These are phyloP conservation scores for Datisca glomerata DNA, from an alignment of 306 rosid species.

Conservation along the genomic window DNA sequence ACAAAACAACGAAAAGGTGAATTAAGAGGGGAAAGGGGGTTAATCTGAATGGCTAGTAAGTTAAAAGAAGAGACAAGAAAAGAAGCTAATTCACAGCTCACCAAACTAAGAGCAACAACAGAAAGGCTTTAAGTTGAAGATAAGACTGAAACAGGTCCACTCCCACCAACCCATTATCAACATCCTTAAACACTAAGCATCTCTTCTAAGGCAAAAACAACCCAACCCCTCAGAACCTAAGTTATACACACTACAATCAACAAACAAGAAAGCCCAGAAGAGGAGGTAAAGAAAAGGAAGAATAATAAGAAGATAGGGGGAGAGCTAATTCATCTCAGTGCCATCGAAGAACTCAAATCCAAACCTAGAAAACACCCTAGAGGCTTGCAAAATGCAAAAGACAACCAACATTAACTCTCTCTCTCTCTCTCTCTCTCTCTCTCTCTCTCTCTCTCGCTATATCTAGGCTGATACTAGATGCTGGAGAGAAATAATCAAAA, in stretches of 20 bases:
- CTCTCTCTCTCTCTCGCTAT: no score
- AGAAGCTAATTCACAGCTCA: conserved; percentile 16
- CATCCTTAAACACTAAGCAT: not conserved
- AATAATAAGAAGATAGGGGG: not conserved
- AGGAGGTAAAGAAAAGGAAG: not conserved
- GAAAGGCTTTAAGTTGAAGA: conserved; percentile 7
- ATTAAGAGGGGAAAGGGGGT: conserved; percentile 16
- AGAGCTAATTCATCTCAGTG: not conserved
- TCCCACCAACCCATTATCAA: conserved; percentile 4
- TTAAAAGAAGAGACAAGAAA: conserved; percentile 32
- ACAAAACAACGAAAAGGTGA: conserved; percentile 16
- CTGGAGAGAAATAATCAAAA: not conserved
- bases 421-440: no score
- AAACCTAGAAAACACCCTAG: not conserved
- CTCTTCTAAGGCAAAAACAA: not conserved
- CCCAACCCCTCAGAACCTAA: not conserved
- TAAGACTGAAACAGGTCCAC: conserved; percentile 8
- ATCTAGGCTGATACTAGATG: no score
- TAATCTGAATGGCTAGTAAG: conserved; percentile 21
- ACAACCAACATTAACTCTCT: not conserved
- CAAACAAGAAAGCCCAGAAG: no score
- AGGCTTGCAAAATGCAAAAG: not conserved
- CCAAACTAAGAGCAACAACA: not conserved
- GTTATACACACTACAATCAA: no score
- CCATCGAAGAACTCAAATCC: not conserved